A percentile compares a stretch with the other conserved stretches of the same genome.
Conservation (phyloP, 257 asterid species). For the Lycium ferocissimum region DNA sequence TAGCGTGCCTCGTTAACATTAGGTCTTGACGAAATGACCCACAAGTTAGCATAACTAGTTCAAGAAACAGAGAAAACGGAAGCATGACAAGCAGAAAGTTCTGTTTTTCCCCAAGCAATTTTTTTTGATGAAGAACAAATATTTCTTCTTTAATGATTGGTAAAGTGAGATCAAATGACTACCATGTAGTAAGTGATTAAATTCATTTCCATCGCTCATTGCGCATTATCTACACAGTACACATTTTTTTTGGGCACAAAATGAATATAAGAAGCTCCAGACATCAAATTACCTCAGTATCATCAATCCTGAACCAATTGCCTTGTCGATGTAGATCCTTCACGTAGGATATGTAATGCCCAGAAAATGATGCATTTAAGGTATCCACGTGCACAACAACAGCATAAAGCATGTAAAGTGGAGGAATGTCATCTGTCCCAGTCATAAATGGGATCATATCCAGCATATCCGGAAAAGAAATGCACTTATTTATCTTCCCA, state of each 20-base stretch:
- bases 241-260: neutral
- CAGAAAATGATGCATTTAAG: conserved; percentile 73
- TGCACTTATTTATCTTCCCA: conserved; percentile 85
- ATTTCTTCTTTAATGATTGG: conserved; percentile 5
- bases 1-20: neutral
- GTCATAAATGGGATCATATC: conserved; percentile 86
- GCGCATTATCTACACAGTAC: neutral
- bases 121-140: neutral
- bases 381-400: conserved; percentile 86
- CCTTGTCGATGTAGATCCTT: conserved; percentile 74
- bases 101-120: no score
- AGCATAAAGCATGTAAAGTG: conserved; percentile 80
- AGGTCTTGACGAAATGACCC: neutral
- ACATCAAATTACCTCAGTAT: conserved; percentile 64
- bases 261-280: neutral
- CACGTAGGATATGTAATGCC: conserved; percentile 80
- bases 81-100: neutral
- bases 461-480: conserved; percentile 79
- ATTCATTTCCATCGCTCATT: neutral
- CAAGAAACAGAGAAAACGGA: neutral
- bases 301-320: conserved; percentile 83
- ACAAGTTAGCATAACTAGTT: neutral
- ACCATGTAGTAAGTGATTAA: neutral
- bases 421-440: conserved; percentile 79
- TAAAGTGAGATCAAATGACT: neutral